A percentile compares a stretch with the other conserved stretches of the same genome.
Conservation (phyloP, 208 protist species). For the Acanthamoeba lenticulata region DNA sequence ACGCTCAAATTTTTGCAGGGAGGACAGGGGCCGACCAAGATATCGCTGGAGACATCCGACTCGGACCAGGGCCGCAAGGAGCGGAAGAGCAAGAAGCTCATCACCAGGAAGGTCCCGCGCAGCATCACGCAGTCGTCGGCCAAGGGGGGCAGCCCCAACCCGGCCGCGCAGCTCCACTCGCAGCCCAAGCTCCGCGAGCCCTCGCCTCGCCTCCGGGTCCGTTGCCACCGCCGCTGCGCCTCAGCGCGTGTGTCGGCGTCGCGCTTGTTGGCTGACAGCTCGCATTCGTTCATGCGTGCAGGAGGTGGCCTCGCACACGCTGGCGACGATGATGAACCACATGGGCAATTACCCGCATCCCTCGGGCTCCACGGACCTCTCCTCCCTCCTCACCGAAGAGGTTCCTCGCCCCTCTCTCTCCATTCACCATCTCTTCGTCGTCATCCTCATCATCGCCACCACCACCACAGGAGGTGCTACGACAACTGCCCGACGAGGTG, state of each 20-base stretch:
- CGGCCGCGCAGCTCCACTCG: not conserved
- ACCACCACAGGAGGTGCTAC: not conserved
- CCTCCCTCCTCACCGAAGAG: not conserved
- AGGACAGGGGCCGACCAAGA: not conserved
- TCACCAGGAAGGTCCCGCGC: not conserved
- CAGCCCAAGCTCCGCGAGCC: not conserved
- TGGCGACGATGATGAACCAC: slow-evolving; percentile 36
- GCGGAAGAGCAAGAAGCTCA: not conserved
- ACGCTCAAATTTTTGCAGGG: not conserved
- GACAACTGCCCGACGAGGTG: not conserved
- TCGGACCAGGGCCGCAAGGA: not conserved
- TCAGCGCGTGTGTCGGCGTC: too few species aligned
- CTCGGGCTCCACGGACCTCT: not conserved
- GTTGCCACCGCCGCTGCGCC: not conserved
- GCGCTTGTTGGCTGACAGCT: not conserved
- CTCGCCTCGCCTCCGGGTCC: not conserved
- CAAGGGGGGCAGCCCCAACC: not conserved
- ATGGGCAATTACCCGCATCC: slow-evolving; percentile 5
- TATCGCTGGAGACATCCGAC: not conserved
- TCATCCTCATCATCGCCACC: not conserved
- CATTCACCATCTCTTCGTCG: not conserved
- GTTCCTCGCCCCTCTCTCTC: not conserved
- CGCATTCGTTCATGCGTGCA: not conserved
- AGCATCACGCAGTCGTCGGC: too few species aligned
- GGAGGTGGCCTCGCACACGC: not conserved